These are phyloP conservation scores for Alternaria metachromatica DNA, from an alignment of 2,329 filamentous ascomycete genomes.

Conservation along the genomic window DNA sequence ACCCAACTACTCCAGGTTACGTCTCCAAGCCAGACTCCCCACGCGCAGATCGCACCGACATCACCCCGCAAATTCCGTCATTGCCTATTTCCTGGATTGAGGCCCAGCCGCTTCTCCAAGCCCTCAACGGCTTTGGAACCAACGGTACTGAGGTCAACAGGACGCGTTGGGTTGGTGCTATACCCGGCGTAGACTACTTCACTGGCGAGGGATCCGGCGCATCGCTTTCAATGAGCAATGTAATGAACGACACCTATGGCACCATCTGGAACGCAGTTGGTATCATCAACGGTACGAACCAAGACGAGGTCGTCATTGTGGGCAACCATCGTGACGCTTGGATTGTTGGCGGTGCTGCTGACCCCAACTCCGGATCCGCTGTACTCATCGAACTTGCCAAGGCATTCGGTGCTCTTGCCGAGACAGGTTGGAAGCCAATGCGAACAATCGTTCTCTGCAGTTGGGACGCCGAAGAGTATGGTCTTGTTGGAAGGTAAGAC, in stretches of 20 bases:
- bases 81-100: conserved; percentile 85
- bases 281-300: conserved; percentile 71
- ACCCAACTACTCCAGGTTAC: conserved; percentile 63
- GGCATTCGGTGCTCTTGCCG: conserved; percentile 56
- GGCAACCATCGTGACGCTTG: conserved; percentile 63
- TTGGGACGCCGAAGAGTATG: conserved; percentile 55
- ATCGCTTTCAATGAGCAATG: conserved; percentile 59
- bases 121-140: conserved; percentile 82
- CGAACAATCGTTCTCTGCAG: conserved; percentile 56
- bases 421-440: conserved; percentile 59
- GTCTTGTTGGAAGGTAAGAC: conserved; percentile 42
- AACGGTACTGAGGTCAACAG: conserved; percentile 53
- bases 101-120: conserved; percentile 78
- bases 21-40: conserved; percentile 82
- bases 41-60: conserved; percentile 68
- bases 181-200: conserved; percentile 45
- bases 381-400: conserved; percentile 59
- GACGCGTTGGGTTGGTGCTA: conserved; percentile 47
- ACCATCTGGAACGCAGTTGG: conserved; percentile 78
- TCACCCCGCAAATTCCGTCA: conserved; percentile 80
- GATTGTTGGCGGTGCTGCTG: conserved; percentile 61
- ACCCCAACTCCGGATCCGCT: conserved; percentile 60
- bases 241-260: conserved; percentile 82
- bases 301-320: conserved; percentile 61
- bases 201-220: conserved; percentile 61